Base-by-base conservation (phyloP, 768 basidiomycete species). In the Sporobolomyces phaffii region DNA sequence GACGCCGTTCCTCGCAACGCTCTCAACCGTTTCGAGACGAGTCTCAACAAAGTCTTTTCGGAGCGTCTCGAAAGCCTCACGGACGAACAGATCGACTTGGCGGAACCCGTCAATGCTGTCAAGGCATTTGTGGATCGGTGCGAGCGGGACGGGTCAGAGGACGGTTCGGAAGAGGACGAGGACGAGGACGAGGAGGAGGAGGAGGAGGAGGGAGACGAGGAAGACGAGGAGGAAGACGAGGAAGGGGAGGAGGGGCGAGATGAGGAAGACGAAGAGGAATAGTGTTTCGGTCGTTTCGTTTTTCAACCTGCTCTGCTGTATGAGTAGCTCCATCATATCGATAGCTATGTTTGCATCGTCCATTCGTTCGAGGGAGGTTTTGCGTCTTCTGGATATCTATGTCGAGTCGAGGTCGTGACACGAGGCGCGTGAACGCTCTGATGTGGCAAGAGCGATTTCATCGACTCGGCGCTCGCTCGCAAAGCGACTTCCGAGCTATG, bases 1-100 rank as follows among this genome's bases (percentile, higher is more conserved):
- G 81, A 93, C 80, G 78, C 81, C 51, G 73, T 82, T 64, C 77
- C 86, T 18, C 84, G 83, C 47, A 91, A 87, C 65, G 86, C 90
- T 0, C 80, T 94, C 54, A 79, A 77, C 28, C 86, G 85, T 68
- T 92, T 94, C 74, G 85, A 89, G 36, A 76, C 81, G 0, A 65
- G 79, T 6, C 79, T 96, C 47, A 77, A 78, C 53, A 91, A 90
- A 80, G 59, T 48, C 4, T 74, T 73, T 24, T 65, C 48, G 29
- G 66, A 61, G 10, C 47, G 62, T 0, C 15, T 71, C 8, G 65
- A 64, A 2, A 65, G 58, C 1, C 44, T 71, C 20, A 47, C 51
- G n/a, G 59, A 61, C 17, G 70, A 62, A 40, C 47, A 57, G 47
- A 47, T 69, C 45, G 56, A 53, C 9, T 50, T 33, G 33, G 26